A percentile compares a stretch with the other conserved stretches of the same genome.
Evolutionary conservation across 305 asterid genomes (phyloP).

Genomic region (Fraxinus dipetala): DNA sequence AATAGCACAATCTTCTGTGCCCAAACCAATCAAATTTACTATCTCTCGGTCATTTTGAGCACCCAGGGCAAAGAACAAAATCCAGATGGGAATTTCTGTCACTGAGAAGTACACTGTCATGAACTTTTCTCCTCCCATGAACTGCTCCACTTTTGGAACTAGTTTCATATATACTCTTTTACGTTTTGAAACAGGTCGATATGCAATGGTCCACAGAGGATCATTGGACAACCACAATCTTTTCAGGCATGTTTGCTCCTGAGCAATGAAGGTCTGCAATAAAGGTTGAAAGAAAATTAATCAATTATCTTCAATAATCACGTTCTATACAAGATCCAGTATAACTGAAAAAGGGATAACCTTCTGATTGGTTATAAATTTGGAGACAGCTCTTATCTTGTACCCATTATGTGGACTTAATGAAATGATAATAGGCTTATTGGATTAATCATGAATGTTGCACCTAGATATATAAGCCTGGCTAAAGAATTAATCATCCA

Average conservation of each 20-base stretch:
- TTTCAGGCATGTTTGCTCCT: slow-evolving; percentile 76
- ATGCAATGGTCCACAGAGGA: slow-evolving; percentile 67
- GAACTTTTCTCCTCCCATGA: slow-evolving; percentile 56
- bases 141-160: slow-evolving; percentile 51
- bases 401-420: background rate
- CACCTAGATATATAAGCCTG: background rate
- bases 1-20: slow-evolving; percentile 45
- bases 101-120: slow-evolving; percentile 62
- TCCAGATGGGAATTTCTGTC: slow-evolving; percentile 78
- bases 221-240: slow-evolving; percentile 72
- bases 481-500: background rate
- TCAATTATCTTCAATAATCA: slow-evolving; percentile 16
- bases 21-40: slow-evolving; percentile 61
- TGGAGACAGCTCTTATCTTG: slow-evolving; percentile 7
- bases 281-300: slow-evolving; percentile 23
- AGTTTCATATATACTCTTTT: slow-evolving; percentile 65
- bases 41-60: slow-evolving; percentile 66
- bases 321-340: slow-evolving; percentile 4
- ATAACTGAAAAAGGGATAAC: slow-evolving; percentile 8
- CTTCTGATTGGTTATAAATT: background rate
- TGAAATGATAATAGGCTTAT: slow-evolving; percentile 12
- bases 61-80: slow-evolving; percentile 81
- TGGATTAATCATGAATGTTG: background rate
- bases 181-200: slow-evolving; percentile 53
- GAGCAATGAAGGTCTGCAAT: slow-evolving; percentile 87